Evolutionary conservation across 345 rosid genomes (phyloP), one percentile per base, ranked within the genome.

Genomic region (Linum lewisii): DNA sequence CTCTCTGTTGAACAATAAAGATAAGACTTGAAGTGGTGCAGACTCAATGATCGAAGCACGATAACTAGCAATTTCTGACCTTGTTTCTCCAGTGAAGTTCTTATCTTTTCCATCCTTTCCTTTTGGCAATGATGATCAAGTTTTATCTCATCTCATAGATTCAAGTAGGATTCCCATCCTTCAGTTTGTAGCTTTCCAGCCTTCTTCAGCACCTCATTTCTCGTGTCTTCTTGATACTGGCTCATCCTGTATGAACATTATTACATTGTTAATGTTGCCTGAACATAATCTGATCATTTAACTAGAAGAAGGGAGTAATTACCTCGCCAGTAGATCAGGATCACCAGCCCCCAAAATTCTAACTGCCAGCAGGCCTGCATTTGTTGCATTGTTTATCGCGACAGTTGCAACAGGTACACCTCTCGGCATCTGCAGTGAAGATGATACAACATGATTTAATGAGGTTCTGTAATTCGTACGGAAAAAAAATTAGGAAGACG

Each of bases 321-420:
- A 72, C 72, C 71, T 72, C 14, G 84, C 78, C 70, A 62, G 62
- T 21, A 89, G 80, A 49, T 87, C 95, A 51, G 83, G 21, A 84
- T 87, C 84, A 54, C 85, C 77, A 50, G 78, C 73, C 34, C 92
- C 97, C 57, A 89, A 71, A 75, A 85, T 82, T 76, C 92, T 74
- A 26, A 89, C 80, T 2, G 96, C 88, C 44, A 93, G 76, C 69
- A 93, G 76, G 24, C 95, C 96, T 5, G 99, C 96, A 58, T 85
- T 85, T 26, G 88, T 85, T 5, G 97, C 86, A 51, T 89, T 89
- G 69, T 89, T 84, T 53, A 89, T 77, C 54, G 97, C 99, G 21
- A 93, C 97, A 2, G 92, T 89, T 1, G 97, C 99, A 19, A 89
- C 95, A 21, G 97, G 99, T 21, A 93, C 97, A 51, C 97, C 97